phyloP scores from a whole-genome alignment of 2,329 filamentous ascomycete species.

The Botrytis fragariae region DNA sequence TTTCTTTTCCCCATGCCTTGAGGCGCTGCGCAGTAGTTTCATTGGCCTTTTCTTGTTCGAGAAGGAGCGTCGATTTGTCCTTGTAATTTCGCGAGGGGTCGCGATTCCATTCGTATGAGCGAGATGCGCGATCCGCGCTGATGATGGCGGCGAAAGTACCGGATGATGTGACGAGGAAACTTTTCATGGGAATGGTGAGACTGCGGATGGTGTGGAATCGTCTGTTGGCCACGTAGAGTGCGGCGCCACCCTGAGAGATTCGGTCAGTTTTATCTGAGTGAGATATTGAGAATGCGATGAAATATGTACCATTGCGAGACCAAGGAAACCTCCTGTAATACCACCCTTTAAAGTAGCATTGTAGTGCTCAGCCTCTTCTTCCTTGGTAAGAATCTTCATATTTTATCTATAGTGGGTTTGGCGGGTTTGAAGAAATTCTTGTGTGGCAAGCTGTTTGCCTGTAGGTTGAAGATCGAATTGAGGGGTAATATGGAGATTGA shows the following conservation, averaged over 20 bases:
- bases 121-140: slow-evolving; percentile 72
- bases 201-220: slow-evolving; percentile 76
- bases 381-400: slow-evolving; percentile 95
- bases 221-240: slow-evolving; percentile 60
- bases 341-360: slow-evolving; percentile 76
- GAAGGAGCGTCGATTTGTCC: slow-evolving; percentile 31
- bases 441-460: neutral
- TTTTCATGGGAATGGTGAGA: slow-evolving; percentile 84
- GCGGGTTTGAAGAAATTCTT: neutral
- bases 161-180: slow-evolving; percentile 81
- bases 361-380: slow-evolving; percentile 89
- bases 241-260: slow-evolving; percentile 43
- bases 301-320: slow-evolving; percentile 64
- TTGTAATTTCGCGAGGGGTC: slow-evolving; percentile 39
- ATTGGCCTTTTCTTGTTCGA: slow-evolving; percentile 25
- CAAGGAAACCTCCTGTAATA: slow-evolving; percentile 65
- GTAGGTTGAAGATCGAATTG: neutral
- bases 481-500: neutral
- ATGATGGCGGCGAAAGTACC: slow-evolving; percentile 88
- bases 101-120: slow-evolving; percentile 62
- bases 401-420: slow-evolving; percentile 12
- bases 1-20: slow-evolving; percentile 67
- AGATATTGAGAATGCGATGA: neutral
- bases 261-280: slow-evolving; percentile 17
- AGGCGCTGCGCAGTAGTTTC: slow-evolving; percentile 59